Evolutionary conservation across 2,329 filamentous ascomycete species (phyloP), one percentile per base, ranked within the genome.

Genomic region (Orbilia javanica): DNA sequence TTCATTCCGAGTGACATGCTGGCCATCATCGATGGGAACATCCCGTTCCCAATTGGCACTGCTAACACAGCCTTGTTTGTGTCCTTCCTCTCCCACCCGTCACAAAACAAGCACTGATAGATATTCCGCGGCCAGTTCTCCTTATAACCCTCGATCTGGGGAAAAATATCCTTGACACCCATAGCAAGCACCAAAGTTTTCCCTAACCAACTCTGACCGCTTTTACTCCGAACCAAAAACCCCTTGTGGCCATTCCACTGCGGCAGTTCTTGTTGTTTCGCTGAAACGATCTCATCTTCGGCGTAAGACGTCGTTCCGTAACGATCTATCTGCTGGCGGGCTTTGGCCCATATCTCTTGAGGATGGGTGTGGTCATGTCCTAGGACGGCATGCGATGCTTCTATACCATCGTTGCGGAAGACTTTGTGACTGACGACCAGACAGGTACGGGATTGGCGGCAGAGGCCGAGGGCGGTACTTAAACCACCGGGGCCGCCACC

Each of bases 121-220:
- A 66, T 66, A 29, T 66, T 66, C 29, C 31, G 20, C 3, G 63
- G 63, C 88, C 88, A 91, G 68, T 87, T 87, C 46, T 89, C 86
- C 0, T 79, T 84, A 77, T 88, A 90, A 0, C 89, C 89, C 1
- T 84, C 81, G 1, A 90, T 86, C 13, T 86, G 84, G 0, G 87
- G 87, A 34, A 87, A 81, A 0, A 88, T 79, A 79, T 91, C 89
- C 25, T 81, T 82, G 0, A 88, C 84, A 0, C 89, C 89, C 0
- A 84, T 88, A 0, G 88, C 89, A 0, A 91, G 82, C 0, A 89
- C 86, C 0, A 91, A 66, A 75, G 88, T 90, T 55, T 84, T 84
- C 0, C 88, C 88, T 8, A 82, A 79, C 80, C 86, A 90, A 20
- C 44, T 66, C 11, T 53, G 31, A 10, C 50, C 64, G 25, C 22